A percentile compares a stretch with the other conserved stretches of the same genome.
These are phyloP conservation scores for Voacanga thouarsii DNA, from an alignment of 257 asterid species.

Conservation along the genomic window DNA sequence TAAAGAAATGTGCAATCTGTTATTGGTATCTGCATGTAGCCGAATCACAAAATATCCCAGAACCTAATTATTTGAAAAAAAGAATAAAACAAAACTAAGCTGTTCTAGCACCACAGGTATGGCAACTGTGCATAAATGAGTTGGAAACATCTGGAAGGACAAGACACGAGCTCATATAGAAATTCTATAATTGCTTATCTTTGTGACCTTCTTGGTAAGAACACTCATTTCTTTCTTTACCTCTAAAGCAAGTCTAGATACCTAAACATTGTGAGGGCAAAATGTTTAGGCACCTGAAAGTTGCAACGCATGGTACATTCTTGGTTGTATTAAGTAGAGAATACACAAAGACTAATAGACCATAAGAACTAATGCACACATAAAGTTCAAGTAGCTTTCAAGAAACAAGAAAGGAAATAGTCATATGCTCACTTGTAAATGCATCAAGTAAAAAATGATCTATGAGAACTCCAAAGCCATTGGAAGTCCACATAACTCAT, in stretches of 20 bases:
- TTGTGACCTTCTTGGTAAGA: slow-evolving; percentile 72
- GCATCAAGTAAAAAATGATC: not conserved
- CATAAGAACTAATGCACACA: not conserved
- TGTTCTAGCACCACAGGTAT: not conserved
- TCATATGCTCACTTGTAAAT: not conserved
- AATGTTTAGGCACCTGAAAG: not conserved
- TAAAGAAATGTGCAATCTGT: not conserved
- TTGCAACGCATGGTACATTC: not conserved
- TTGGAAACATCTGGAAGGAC: not conserved
- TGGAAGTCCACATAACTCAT: not conserved
- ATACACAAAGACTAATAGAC: not conserved
- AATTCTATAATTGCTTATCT: slow-evolving; percentile 86
- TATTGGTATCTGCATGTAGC: not conserved
- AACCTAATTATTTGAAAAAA: slow-evolving; percentile 7
- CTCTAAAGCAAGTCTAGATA: slow-evolving; percentile 65
- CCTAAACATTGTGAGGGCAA: slow-evolving; percentile 33
- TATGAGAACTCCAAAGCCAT: not conserved
- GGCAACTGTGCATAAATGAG: not conserved
- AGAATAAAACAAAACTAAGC: not conserved
- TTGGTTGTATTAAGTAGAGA: not conserved
- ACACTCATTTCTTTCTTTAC: slow-evolving; percentile 59
- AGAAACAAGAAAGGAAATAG: not conserved
- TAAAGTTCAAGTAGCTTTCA: not conserved
- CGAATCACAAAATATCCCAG: not conserved
- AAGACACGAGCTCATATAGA: slow-evolving; percentile 46